phyloP scores from a whole-genome alignment of 2,329 filamentous ascomycete genomes.

The Aspergillus thermomutatus region DNA sequence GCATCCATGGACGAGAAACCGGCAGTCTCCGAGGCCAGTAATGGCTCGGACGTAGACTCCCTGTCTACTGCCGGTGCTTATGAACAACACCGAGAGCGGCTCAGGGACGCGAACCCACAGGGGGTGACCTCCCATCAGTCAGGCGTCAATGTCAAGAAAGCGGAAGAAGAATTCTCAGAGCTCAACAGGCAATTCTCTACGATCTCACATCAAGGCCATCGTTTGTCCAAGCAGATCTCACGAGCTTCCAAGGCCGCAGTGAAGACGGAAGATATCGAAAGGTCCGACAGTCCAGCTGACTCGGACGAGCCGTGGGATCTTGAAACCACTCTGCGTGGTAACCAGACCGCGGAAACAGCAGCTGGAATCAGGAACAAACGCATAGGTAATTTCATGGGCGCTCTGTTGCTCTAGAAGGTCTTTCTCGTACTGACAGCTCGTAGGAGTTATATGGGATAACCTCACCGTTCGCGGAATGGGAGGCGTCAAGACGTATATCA shows the following conservation, averaged over 20 bases:
- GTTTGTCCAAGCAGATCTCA: constrained; percentile 32
- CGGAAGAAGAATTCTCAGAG: constrained; percentile 43
- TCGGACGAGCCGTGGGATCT: constrained; percentile 67
- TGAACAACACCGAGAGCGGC: constrained; percentile 28
- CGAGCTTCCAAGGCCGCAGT: constrained; percentile 23
- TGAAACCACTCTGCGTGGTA: constrained; percentile 69
- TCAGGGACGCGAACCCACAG: constrained; percentile 30
- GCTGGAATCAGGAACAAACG: constrained; percentile 79
- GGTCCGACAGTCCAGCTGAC: constrained; percentile 43
- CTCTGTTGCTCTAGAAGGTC: background rate
- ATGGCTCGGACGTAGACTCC: constrained; percentile 28
- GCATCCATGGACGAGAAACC: constrained; percentile 19
- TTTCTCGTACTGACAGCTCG: background rate
- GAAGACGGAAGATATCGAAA: constrained; percentile 55
- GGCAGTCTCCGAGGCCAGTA: constrained; percentile 10
- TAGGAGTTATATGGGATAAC: constrained; percentile 71
- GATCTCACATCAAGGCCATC: constrained; percentile 35
- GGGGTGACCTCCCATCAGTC: constrained; percentile 30
- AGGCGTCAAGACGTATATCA: constrained; percentile 67
- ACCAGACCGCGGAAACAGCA: constrained; percentile 66
- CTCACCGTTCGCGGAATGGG: constrained; percentile 74
- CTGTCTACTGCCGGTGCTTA: constrained; percentile 20
- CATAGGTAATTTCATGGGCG: constrained; percentile 48
- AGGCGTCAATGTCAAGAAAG: constrained; percentile 46
- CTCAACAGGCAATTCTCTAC: constrained; percentile 38